These are phyloP conservation scores for Apostasia ramifera DNA, from an alignment of 106 monocot species.

Conservation along the genomic window DNA sequence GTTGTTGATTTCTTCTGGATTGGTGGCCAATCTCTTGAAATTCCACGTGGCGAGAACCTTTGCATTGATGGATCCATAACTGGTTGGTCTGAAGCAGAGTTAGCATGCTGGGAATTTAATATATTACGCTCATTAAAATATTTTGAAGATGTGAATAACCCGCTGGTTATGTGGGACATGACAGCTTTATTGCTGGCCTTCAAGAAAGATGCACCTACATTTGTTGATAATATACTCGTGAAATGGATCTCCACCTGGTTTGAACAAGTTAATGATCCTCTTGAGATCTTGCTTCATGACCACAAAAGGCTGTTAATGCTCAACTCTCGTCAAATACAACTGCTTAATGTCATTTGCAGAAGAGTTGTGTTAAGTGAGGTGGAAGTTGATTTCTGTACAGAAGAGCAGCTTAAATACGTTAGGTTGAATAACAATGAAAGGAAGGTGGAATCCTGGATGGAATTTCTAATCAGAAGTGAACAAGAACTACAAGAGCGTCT, in stretches of 20 bases:
- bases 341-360: conserved; percentile 72
- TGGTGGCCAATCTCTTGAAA: conserved; percentile 26
- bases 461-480: conserved; percentile 47
- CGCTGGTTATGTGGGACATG: conserved; percentile 59
- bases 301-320: conserved; percentile 18
- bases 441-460: conserved; percentile 29
- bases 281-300: conserved; percentile 29
- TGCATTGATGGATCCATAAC: conserved; percentile 1
- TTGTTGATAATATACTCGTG: conserved; percentile 36
- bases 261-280: conserved; percentile 17
- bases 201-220: conserved; percentile 25
- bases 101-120: conserved; percentile 47
- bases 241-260: conserved; percentile 76
- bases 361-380: conserved; percentile 29
- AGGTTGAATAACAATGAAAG: conserved; percentile 9
- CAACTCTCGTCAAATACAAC: conserved; percentile 44
- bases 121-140: conserved; percentile 48
- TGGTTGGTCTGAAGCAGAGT: conserved; percentile 25
- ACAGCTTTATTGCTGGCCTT: conserved; percentile 33
- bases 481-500: conserved; percentile 58
- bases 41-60: conserved; percentile 18
- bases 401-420: neutral
- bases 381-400: conserved; percentile 10
- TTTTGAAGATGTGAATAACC: conserved; percentile 38
- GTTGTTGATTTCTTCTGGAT: conserved; percentile 65